Evolutionary conservation across 2,329 filamentous ascomycete genomes (phyloP), one percentile per base, ranked within the genome.

Genomic region (Clonostachys solani): DNA sequence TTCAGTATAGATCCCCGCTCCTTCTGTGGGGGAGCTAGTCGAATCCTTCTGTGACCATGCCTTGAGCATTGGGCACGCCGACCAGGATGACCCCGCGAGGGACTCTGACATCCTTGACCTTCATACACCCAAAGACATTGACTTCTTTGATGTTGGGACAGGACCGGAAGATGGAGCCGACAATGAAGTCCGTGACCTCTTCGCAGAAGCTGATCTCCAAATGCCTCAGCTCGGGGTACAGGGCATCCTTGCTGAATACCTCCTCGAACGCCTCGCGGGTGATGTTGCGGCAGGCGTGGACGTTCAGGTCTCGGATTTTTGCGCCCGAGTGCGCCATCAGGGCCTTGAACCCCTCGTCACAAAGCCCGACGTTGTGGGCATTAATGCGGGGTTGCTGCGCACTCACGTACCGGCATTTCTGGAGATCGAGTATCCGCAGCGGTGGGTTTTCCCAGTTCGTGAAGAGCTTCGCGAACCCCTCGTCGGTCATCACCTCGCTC

Each of bases 211-310:
- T 88, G 40, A 94, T 72, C 61, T 95, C 90, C 40, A 96, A 71
- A 48, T 86, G 79, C 50, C 73, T 71, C 34, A 97, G 73, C 12
- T 81, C 72, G 0, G 86, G 82, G 55, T 95, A 96, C 2, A 46
- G 52, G 41, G 76, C 79, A 19, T 74, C 74, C 9, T 69, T 65
- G 6, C 72, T 68, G 58, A 97, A 96, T 1, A 87, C 84, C 10
- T 84, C 77, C 51, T 89, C 82, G 49, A 96, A 91, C 0, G 88
- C 83, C 15, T 78, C 69, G 34, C 78, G 74, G 2, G 81, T 78
- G 52, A 97, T 92, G 62, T 96, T 87, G 4, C 92, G 85, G 60
- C 90, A 95, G 0, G 86, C 88, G 13, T 89, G 81, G n/a, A 96
- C 73, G 59, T 95, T 88, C 34, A 97, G 72, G 38, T 78, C 71